Base-by-base conservation (phyloP, 2,329 filamentous ascomycete genomes). In the Chrysoporthe deuterocubensis region DNA sequence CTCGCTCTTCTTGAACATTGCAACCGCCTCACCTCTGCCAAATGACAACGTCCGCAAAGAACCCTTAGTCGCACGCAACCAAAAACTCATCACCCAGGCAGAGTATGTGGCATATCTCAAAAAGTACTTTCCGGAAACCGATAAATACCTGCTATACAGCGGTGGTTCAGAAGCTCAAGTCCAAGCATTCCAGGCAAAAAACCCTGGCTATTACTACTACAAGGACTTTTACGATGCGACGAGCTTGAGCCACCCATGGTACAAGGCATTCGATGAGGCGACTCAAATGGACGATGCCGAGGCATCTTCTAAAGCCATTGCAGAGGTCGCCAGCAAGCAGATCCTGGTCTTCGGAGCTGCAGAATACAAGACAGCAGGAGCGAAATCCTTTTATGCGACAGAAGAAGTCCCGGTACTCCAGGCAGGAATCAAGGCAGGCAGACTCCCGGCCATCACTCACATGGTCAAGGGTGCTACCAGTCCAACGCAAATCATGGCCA, bases 191-290 rank as follows among this genome's bases (percentile, higher is more conserved):
- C 14, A 58, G 34, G 16, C 34, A 42, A 42, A 42, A 2, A 58
- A 58, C 56, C 14, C 34, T 42, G 56, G 56, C 56, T 58, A 58
- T 42, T 58, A 37, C 56, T 58, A 37, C 56, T 58, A 58, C 56
- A 11, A 58, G 1, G 56, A 58, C 16, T 18, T 58, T 9, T 58
- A 18, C 34, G 7, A 58, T 11, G 56, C 56, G 18, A 40, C 26
- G 34, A 42, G 0, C 54, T 1, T 18, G 7, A 40, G 8, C 3
- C 56, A 58, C 56, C 56, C 56, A n/a, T 58, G 56, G 56, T 58
- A 58, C 16, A 58, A 58, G 7, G 56, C 13, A 11, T 58, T 58
- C 16, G n/a, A 58, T 42, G 34, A 42, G 9, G 14, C 40, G 1
- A 58, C 56, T 32, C 16, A 58, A 6, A 21, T 40, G 56, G 56